Evolutionary conservation across 1,139 yeast species (phyloP).

Genomic region (Trichomonascaceae sp.): DNA sequence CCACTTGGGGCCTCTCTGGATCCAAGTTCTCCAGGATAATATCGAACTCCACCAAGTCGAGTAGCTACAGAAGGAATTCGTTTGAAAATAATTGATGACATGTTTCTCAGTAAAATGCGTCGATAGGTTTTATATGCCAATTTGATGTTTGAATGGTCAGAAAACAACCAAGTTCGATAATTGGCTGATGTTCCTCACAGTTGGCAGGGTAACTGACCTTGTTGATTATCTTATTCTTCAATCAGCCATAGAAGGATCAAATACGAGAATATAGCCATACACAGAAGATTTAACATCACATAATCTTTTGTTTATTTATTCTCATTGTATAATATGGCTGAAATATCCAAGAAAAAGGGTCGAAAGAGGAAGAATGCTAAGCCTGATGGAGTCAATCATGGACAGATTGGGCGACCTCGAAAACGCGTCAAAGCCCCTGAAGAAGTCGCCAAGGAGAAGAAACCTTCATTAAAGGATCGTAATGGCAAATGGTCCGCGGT

Average conservation of each 20-base stretch:
- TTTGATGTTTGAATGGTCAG: background rate
- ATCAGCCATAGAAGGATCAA: too few relatives aligned
- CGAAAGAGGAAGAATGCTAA: conserved; percentile 19
- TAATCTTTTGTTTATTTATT: background rate
- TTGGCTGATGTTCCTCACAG: background rate
- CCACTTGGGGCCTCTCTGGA: conserved; percentile 7
- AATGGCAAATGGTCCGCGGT: conserved; percentile 50
- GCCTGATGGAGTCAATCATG: conserved; percentile 15
- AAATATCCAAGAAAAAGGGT: conserved; percentile 9
- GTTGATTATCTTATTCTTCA: background rate
- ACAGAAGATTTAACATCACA: background rate
- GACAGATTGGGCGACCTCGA: conserved; percentile 17
- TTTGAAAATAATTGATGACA: conserved; percentile 9
- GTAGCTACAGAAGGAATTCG: conserved; percentile 4
- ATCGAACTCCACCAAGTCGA: conserved; percentile 6
- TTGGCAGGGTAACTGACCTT: background rate
- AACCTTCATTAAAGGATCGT: conserved; percentile 12
- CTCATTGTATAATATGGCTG: background rate
- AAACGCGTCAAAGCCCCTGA: conserved; percentile 18
- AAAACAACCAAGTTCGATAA: background rate
- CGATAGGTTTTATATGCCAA: background rate
- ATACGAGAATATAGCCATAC: too few relatives aligned
- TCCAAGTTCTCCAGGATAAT: conserved; percentile 9
- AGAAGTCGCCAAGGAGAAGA: conserved; percentile 21
- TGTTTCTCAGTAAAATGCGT: background rate